Evolutionary conservation across 78 protist genomes (phyloP).

Genomic region (Cyanophora paradoxa): DNA sequence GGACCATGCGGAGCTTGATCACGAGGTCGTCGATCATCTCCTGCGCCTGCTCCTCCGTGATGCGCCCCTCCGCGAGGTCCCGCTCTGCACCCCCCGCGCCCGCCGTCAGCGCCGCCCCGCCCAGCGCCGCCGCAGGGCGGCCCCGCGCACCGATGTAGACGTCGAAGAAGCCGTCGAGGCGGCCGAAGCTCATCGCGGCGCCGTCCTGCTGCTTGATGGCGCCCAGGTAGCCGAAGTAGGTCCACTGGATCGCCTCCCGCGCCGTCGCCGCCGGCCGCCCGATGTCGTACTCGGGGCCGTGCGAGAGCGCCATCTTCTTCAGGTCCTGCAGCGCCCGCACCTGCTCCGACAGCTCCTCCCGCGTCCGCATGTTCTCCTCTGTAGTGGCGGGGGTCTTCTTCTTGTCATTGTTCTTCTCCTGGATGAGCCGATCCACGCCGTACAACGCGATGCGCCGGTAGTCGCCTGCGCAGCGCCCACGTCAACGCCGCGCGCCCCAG

Average conservation of each 20-base stretch:
- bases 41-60: constrained; percentile 21
- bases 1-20: constrained; percentile 34
- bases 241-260: constrained; percentile 32
- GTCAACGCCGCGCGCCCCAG: too few relatives aligned
- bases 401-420: constrained; percentile 15
- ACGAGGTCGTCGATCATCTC: constrained; percentile 31
- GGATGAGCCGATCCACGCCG: constrained; percentile 24
- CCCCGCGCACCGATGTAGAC: too few relatives aligned
- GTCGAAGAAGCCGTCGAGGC: constrained; percentile 30
- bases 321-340: constrained; percentile 18
- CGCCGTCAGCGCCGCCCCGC: too few relatives aligned
- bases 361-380: neutral
- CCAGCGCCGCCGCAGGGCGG: too few relatives aligned
- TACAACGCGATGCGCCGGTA: constrained; percentile 30
- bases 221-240: constrained; percentile 32
- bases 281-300: constrained; percentile 33
- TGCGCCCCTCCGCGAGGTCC: constrained; percentile 6
- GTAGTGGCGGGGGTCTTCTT: neutral
- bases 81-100: too few relatives aligned
- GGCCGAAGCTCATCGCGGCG: constrained; percentile 37
- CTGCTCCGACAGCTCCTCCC: constrained; percentile 18
- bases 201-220: constrained; percentile 37
- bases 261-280: constrained; percentile 14
- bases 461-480: constrained; percentile 30
- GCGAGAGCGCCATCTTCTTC: neutral